phyloP scores from a whole-genome alignment of 768 basidiomycete species.

The Crassisporium funariophilum region DNA sequence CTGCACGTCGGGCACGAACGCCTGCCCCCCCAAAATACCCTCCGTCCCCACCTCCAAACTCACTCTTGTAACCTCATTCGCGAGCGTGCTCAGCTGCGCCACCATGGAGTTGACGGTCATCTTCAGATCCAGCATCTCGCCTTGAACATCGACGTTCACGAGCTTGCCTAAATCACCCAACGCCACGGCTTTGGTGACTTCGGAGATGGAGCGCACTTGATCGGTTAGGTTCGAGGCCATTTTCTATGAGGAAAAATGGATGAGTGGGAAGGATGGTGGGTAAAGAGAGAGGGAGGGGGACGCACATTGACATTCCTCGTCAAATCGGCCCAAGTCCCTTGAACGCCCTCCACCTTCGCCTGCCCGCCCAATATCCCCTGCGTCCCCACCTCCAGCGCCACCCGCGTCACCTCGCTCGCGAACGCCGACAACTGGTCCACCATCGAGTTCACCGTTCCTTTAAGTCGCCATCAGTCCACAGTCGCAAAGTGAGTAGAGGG shows the following conservation, averaged over 20 bases:
- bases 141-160: slow-evolving; percentile 91
- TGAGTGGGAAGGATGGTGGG: neutral
- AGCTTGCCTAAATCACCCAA: slow-evolving; percentile 80
- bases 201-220: slow-evolving; percentile 90
- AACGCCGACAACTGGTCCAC: slow-evolving; percentile 88
- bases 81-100: slow-evolving; percentile 74
- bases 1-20: slow-evolving; percentile 87
- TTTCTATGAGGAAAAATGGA: slow-evolving; percentile 47
- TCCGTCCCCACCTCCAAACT: slow-evolving; percentile 91
- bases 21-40: slow-evolving; percentile 93
- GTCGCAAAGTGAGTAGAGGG: neutral
- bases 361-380: slow-evolving; percentile 91
- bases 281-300: slow-evolving; percentile 14
- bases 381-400: slow-evolving; percentile 89
- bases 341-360: slow-evolving; percentile 86
- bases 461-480: neutral
- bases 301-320: slow-evolving; percentile 88
- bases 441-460: slow-evolving; percentile 89
- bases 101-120: slow-evolving; percentile 88
- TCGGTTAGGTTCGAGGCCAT: slow-evolving; percentile 86
- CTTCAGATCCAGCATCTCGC: slow-evolving; percentile 91
- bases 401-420: slow-evolving; percentile 79
- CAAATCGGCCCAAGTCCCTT: slow-evolving; percentile 92
- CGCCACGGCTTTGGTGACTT: slow-evolving; percentile 87
- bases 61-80: slow-evolving; percentile 88